Base-by-base conservation (phyloP, 352 stramenopile species). In the Phytophthora quininea region DNA sequence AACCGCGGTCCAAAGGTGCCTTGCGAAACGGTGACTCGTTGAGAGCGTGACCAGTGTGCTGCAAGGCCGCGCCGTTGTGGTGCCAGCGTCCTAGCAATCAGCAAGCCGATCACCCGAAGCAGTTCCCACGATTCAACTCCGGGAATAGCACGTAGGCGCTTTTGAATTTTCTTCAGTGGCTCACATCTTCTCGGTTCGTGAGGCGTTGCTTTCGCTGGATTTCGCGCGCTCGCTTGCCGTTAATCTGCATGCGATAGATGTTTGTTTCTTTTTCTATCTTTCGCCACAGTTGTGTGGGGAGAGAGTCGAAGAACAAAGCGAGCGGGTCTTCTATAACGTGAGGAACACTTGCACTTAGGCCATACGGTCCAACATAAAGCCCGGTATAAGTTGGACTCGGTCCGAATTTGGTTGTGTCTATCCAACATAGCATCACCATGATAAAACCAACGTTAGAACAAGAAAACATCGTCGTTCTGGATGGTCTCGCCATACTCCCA, bases 1-100 rank as follows among this genome's bases (percentile, higher is more conserved):
- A 60, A 46, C 7, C 32, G 51, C 19, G 27, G 15, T 29, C 54
- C 40, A 50, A 60, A 60, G 7, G 37, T 60, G 4, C 54, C 54
- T 6, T 2, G 15, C 4, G 54, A 11, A 15, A 60, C 31, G 4
- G 54, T 10, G 14, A 37, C 54, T 2, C n/a, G 29, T 3, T 40
- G 35, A 4, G 3, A 15, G n/a, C 15, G n/a, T 7, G 19, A 27
- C 54, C 54, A 49, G 24, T 60, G 54, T 14, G 45, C 40, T 14
- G 9, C 9, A 2, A 60, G 35, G 11, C 35, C 37, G 7, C 40
- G 19, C 8, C 3, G 3, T 10, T 60, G 54, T 8, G 54, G 54
- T 3, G 12, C 29, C 33, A 50, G 31, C 32, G 51, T 60, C 14
- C 54, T 29, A 5, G 54, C 12, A 19, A 60, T 33, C 35, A 60